Evolutionary conservation across 108 stramenopile genomes (phyloP), one percentile per base, ranked within the genome.

Genomic region (Nitzschia putrida): DNA sequence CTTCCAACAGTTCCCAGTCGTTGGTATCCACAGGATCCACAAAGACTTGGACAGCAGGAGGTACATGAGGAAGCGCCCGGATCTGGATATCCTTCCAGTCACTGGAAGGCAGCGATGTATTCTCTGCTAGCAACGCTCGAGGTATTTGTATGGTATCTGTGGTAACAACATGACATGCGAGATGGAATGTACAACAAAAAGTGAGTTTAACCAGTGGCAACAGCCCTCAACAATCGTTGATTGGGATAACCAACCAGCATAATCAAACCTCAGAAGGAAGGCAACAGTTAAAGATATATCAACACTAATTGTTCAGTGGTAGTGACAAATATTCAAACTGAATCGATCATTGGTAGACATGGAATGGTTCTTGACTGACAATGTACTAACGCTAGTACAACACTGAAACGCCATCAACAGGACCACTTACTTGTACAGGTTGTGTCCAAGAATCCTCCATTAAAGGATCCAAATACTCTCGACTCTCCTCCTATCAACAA

Each of bases 1-100:
- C 80, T 66, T 94, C 84, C 21, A 90, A 71, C 57, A 90, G 75
- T 68, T 91, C 88, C 89, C 88, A 90, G 72, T 91, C 93, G 21
- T 80, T 66, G 12, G 78, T 69, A 7, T 80, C 63, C 13, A 83
- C n/a, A 20, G 90, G 93, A 71, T 91, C 84, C 52, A 90, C 74
- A 2, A 66, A 68, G 5, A 91, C 78, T 24, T 66, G 50, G 24
- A 60, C 53, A 3, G 80, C 86, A 5, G 80, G 24, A 0, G 67
- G 60, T 14, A 88, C 69, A 24, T 41, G 5, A 34, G 78, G 38
- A 12, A 93, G 67, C n/a, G 76, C 61, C 26, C 72, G 64, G 2
- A 93, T 84, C 50, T 71, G 49, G 61, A 73, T 44, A 85, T 53
- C 73, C 75, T 41, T 24, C 51, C 53, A 41, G 78, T 61, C 51